Evolutionary conservation across 108 stramenopile genomes (phyloP).

Genomic region (Schizochytrium sp.): DNA sequence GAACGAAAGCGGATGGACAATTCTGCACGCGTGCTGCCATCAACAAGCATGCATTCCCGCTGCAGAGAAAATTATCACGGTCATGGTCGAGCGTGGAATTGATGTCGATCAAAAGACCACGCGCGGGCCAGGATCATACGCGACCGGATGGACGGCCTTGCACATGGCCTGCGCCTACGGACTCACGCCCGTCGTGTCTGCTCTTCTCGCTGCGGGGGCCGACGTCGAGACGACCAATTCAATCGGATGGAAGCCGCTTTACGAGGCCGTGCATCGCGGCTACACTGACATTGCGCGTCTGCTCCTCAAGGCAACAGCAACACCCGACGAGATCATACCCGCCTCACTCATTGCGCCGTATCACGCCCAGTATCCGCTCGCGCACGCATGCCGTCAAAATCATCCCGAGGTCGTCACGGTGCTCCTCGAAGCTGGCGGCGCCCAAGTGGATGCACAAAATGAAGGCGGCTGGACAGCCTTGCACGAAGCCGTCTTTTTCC

Average conservation of each 20-base stretch:
- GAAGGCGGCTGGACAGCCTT: constrained; percentile 45
- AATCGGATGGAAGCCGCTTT: constrained; percentile 37
- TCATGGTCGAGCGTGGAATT: constrained; percentile 11
- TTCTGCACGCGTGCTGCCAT: constrained; percentile 54
- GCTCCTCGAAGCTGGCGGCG: constrained; percentile 32
- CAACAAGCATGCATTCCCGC: constrained; percentile 25
- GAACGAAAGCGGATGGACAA: constrained; percentile 47
- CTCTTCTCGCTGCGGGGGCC: constrained; percentile 40
- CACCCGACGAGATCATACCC: constrained; percentile 6
- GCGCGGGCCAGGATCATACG: constrained; percentile 45
- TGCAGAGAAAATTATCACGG: constrained; percentile 26
- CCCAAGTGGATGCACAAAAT: constrained; percentile 31
- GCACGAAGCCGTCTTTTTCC: constrained; percentile 51
- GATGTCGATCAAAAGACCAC: constrained; percentile 32
- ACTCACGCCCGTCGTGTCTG: constrained; percentile 29
- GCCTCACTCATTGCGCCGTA: constrained; percentile 37
- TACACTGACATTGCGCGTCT: constrained; percentile 26
- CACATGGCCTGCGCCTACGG: constrained; percentile 57
- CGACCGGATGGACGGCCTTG: constrained; percentile 47
- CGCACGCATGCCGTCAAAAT: constrained; percentile 42
- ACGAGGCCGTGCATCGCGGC: constrained; percentile 45
- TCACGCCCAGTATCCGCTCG: constrained; percentile 42
- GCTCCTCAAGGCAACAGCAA: constrained; percentile 23
- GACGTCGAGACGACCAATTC: constrained; percentile 28
- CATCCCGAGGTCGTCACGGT: constrained; percentile 30